Percentiles rank a stretch among this genome's conserved stretches.
phyloP scores from a whole-genome alignment of 2,329 filamentous ascomycete genomes.

The Diaporthe caulivora region DNA sequence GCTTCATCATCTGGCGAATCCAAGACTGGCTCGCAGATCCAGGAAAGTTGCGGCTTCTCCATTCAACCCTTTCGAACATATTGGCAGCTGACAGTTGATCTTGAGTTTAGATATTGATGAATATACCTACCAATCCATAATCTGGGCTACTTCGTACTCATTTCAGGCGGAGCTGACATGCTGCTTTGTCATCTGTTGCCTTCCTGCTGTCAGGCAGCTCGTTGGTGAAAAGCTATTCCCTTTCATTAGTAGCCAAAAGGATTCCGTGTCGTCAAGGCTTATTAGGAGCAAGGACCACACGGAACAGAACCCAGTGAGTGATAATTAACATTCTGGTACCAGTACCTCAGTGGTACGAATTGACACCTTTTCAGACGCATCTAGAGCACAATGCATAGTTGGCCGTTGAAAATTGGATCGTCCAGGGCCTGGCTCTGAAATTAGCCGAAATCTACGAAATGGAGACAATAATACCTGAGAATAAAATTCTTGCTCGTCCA shows the following conservation, averaged over 20 bases:
- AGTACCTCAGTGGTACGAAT: too few relatives aligned
- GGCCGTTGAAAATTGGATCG: too few relatives aligned
- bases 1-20: neutral
- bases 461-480: too few relatives aligned
- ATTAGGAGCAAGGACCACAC: neutral
- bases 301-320: neutral
- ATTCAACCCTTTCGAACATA: neutral
- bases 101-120: neutral
- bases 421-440: too few relatives aligned
- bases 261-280: neutral
- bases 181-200: slow-evolving; percentile 34
- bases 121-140: slow-evolving; percentile 14
- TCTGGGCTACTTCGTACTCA: slow-evolving; percentile 22
- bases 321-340: neutral
- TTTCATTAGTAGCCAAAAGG: neutral
- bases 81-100: too few relatives aligned
- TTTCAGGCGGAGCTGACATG: slow-evolving; percentile 31
- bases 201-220: slow-evolving; percentile 32
- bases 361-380: too few relatives aligned
- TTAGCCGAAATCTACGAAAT: too few relatives aligned
- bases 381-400: too few relatives aligned
- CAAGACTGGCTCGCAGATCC: neutral
- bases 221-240: slow-evolving; percentile 24
- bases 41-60: neutral
- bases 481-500: too few relatives aligned